These are phyloP conservation scores for Thymus mandschuricus DNA, from an alignment of 257 asterid species.

Conservation along the genomic window DNA sequence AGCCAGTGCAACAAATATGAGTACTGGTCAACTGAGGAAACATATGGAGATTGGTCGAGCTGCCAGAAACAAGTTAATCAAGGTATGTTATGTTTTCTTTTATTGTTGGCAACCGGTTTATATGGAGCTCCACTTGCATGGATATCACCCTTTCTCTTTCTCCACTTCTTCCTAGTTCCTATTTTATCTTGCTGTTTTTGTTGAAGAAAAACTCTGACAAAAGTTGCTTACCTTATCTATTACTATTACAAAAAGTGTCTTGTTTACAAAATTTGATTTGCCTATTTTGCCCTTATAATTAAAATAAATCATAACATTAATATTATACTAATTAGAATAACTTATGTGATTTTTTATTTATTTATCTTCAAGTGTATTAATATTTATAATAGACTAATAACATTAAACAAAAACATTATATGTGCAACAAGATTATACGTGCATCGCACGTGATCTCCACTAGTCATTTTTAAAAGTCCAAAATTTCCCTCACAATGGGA, in stretches of 20 bases:
- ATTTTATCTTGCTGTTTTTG: not conserved
- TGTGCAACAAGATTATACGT: too few species aligned
- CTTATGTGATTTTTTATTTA: too few species aligned
- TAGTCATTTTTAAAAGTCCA: not conserved
- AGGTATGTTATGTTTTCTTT: constrained; percentile 46
- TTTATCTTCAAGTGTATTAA: too few species aligned
- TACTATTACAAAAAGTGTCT: too few species aligned
- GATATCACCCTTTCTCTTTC: not conserved
- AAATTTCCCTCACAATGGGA: not conserved
- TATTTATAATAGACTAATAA: too few species aligned
- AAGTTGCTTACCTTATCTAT: not conserved
- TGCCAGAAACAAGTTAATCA: constrained; percentile 87
- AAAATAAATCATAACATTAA: too few species aligned
- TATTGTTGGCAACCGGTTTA: not conserved
- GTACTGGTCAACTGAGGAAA: constrained; percentile 52
- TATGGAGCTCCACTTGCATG: not conserved
- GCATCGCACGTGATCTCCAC: too few species aligned
- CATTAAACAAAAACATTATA: too few species aligned
- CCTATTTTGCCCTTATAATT: too few species aligned
- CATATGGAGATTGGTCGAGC: constrained; percentile 80
- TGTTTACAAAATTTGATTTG: too few species aligned
- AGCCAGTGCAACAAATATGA: constrained; percentile 59
- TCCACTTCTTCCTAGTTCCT: constrained; percentile 1
- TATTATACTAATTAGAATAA: too few species aligned
- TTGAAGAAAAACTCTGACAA: constrained; percentile 9